These are phyloP conservation scores for Scedosporium boydii DNA, from an alignment of 2,329 filamentous ascomycete genomes.

Conservation along the genomic window DNA sequence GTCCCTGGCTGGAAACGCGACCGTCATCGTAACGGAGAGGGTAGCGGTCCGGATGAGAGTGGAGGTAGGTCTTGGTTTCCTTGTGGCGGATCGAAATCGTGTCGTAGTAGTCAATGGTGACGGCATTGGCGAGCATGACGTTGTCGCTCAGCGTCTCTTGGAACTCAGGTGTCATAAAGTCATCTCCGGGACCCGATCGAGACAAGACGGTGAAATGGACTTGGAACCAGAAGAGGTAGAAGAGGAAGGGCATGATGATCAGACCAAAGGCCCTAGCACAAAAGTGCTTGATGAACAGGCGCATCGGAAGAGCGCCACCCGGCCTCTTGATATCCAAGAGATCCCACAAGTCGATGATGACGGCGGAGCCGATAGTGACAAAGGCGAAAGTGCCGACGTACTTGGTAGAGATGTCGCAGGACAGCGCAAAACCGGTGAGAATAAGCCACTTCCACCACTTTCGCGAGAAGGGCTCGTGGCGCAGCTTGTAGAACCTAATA, in stretches of 20 bases:
- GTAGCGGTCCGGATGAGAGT: conserved; percentile 84
- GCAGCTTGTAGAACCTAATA: conserved; percentile 94
- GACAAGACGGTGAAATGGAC: conserved; percentile 89
- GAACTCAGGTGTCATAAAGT: conserved; percentile 98
- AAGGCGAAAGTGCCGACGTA: conserved; percentile 97
- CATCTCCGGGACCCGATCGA: conserved; percentile 86
- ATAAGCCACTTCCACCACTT: conserved; percentile 99
- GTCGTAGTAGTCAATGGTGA: conserved; percentile 86
- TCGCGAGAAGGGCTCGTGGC: conserved; percentile 77
- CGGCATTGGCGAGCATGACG: conserved; percentile 75
- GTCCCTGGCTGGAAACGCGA: conserved; percentile 91
- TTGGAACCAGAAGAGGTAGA: conserved; percentile 99
- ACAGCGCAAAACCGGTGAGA: conserved; percentile 85
- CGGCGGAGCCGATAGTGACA: conserved; percentile 89
- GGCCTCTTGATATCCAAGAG: conserved; percentile 81
- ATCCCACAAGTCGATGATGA: conserved; percentile 91
- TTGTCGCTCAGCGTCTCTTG: conserved; percentile 97
- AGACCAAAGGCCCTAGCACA: conserved; percentile 75
- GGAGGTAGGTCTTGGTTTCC: conserved; percentile 92
- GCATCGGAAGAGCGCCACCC: conserved; percentile 68
- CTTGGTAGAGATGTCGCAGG: conserved; percentile 97
- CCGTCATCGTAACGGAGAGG: conserved; percentile 95
- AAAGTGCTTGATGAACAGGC: conserved; percentile 83
- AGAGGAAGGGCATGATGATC: conserved; percentile 86
- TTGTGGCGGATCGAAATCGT: conserved; percentile 84